Evolutionary conservation across 805 yeast species (phyloP), one percentile per base, ranked within the genome.

Genomic region (Scheffersomyces lignosus): DNA sequence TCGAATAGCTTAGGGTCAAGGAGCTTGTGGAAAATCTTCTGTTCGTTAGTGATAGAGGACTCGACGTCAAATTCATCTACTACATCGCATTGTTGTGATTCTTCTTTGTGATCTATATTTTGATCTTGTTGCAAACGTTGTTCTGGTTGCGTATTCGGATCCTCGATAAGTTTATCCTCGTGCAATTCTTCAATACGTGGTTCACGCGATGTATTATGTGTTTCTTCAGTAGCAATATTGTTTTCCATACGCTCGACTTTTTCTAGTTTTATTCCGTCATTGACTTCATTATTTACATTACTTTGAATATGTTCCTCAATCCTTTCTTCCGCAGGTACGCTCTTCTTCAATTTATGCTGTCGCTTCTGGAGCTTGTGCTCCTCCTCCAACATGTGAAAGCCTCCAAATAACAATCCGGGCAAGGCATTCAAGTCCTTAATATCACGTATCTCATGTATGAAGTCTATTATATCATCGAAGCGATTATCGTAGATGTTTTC

Each of bases 401-500:
- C 66, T 12, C 64, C 65, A 47, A 63, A 64, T 15, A 62, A 45
- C 14, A 62, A 45, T 9, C 63, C 60, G 2, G 69, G 70, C 31
- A 63, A 49, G 15, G 63, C 65, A 41, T 59, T 56, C 32, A 64
- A 43, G 34, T 64, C 69, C 40, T 62, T 60, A 18, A 64, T 57
- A 47, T 63, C 67, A 43, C 64, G 59, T 9, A 63, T 54, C 34
- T 64, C 70, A 34, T 68, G 73, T 5, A 65, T 55, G 36, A 59
- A 59, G 26, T 60, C 64, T n/a, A 44, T 61, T 37, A 54, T 65
- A 35, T 54, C 77, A 26, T 76, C 80, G 44, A 80, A 81, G 50
- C 82, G 80, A 13, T 79, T 77, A 43, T 83, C 83, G 54, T 85
- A 87, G 5, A 87, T 74, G 37, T 75, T 76, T 49, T 81, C 88